phyloP scores from a whole-genome alignment of 495 filamentous ascomycete species.

The Aspergillus asperescens region DNA sequence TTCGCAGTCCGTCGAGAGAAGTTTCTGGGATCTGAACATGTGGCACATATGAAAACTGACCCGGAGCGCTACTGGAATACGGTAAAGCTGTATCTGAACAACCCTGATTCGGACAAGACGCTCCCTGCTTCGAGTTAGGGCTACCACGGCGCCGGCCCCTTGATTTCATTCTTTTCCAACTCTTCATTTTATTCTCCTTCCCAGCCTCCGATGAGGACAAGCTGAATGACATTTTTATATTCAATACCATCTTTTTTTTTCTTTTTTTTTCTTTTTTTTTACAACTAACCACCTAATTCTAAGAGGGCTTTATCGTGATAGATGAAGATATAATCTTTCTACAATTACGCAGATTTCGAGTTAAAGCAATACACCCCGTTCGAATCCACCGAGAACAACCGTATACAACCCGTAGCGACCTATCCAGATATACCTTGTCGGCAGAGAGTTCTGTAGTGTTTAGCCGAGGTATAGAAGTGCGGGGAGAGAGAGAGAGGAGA shows the following conservation, averaged over 20 bases:
- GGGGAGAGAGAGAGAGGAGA: neutral
- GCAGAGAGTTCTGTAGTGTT: neutral
- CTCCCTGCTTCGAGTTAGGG: neutral
- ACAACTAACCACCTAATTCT: too few relatives aligned
- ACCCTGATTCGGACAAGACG: neutral
- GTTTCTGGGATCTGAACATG: constrained; percentile 39
- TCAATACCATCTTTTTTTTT: too few relatives aligned
- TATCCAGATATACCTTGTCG: too few relatives aligned
- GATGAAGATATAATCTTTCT: too few relatives aligned
- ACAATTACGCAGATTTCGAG: too few relatives aligned
- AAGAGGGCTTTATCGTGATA: too few relatives aligned
- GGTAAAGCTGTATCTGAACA: constrained; percentile 21
- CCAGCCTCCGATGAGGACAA: too few relatives aligned
- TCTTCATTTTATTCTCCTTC: neutral
- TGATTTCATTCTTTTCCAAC: neutral
- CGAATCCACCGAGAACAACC: too few relatives aligned
- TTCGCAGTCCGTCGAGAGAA: constrained; percentile 35
- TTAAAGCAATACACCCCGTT: too few relatives aligned
- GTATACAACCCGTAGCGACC: too few relatives aligned
- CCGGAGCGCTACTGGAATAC: constrained; percentile 42
- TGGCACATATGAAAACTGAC: constrained; percentile 40
- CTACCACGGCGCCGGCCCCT: neutral
- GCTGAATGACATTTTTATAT: too few relatives aligned
- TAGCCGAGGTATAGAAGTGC: neutral
- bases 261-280: neutral